These are phyloP conservation scores for Trichophaea hybrida DNA, from an alignment of 2,329 filamentous ascomycete genomes.

Conservation along the genomic window DNA sequence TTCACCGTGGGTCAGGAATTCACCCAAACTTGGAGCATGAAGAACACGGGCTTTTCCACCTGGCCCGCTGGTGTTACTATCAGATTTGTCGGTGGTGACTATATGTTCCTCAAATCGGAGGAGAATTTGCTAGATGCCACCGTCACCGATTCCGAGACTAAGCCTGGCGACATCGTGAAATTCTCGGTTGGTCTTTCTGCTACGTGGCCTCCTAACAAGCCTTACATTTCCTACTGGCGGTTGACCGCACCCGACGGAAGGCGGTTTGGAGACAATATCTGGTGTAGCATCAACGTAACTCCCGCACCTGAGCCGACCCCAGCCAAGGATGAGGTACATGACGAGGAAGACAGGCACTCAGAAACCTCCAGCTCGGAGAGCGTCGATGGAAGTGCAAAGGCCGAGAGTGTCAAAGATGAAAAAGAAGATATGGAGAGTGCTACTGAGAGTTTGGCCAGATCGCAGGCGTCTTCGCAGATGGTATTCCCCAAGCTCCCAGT, in stretches of 20 bases:
- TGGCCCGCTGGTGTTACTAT: constrained; percentile 89
- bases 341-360: constrained; percentile 29
- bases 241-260: constrained; percentile 65
- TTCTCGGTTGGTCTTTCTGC: constrained; percentile 81
- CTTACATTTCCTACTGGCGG: constrained; percentile 91
- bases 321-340: constrained; percentile 39
- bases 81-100: constrained; percentile 83
- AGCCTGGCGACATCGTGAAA: constrained; percentile 56
- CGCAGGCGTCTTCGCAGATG: constrained; percentile 46
- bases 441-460: constrained; percentile 22
- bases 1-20: constrained; percentile 60
- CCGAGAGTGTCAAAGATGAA: constrained; percentile 29
- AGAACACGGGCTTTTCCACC: constrained; percentile 60
- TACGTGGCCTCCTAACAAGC: constrained; percentile 45
- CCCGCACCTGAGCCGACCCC: constrained; percentile 42
- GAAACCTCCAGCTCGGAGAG: constrained; percentile 15
- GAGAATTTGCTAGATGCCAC: constrained; percentile 49
- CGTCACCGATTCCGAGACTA: constrained; percentile 51
- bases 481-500: constrained; percentile 95
- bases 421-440: constrained; percentile 27
- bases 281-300: constrained; percentile 76
- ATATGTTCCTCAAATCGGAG: constrained; percentile 86
- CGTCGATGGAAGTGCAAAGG: constrained; percentile 24
- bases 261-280: constrained; percentile 83
- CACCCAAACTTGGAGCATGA: constrained; percentile 79